Percentiles rank a stretch among this genome's conserved stretches.
These are phyloP conservation scores for Naganishia kalamii DNA, from an alignment of 768 basidiomycete species.

Conservation along the genomic window DNA sequence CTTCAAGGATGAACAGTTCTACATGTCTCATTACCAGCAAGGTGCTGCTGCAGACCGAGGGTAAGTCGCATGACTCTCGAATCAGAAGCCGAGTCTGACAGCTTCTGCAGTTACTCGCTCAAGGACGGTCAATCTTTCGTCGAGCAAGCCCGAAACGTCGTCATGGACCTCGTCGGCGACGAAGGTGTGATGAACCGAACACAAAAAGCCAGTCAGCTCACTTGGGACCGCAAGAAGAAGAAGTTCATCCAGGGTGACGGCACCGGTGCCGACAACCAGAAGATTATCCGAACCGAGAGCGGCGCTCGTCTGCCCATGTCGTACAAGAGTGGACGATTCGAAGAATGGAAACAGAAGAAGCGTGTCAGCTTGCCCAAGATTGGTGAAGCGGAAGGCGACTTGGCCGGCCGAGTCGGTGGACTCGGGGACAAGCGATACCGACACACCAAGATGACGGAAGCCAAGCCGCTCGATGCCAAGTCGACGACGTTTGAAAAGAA, in stretches of 20 bases:
- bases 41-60: constrained; percentile 83
- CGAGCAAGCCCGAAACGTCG: constrained; percentile 69
- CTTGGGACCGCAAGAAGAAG: constrained; percentile 96
- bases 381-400: constrained; percentile 69
- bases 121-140: constrained; percentile 78
- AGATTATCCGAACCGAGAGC: constrained; percentile 86
- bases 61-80: constrained; percentile 49
- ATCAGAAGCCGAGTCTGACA: background rate
- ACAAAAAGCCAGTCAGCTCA: constrained; percentile 55
- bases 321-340: constrained; percentile 87
- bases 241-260: constrained; percentile 83
- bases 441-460: constrained; percentile 59
- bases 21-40: constrained; percentile 86
- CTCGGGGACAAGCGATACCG: constrained; percentile 61
- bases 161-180: constrained; percentile 78
- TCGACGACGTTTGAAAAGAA: constrained; percentile 69
- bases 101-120: constrained; percentile 66
- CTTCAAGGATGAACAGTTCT: constrained; percentile 77
- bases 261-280: constrained; percentile 82
- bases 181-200: constrained; percentile 56
- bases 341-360: constrained; percentile 84
- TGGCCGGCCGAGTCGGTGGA: constrained; percentile 31
- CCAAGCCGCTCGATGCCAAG: constrained; percentile 73
- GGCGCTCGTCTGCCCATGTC: constrained; percentile 83
- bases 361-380: constrained; percentile 66